phyloP scores from a whole-genome alignment of 495 filamentous ascomycete species.

The Poronia punctata region DNA sequence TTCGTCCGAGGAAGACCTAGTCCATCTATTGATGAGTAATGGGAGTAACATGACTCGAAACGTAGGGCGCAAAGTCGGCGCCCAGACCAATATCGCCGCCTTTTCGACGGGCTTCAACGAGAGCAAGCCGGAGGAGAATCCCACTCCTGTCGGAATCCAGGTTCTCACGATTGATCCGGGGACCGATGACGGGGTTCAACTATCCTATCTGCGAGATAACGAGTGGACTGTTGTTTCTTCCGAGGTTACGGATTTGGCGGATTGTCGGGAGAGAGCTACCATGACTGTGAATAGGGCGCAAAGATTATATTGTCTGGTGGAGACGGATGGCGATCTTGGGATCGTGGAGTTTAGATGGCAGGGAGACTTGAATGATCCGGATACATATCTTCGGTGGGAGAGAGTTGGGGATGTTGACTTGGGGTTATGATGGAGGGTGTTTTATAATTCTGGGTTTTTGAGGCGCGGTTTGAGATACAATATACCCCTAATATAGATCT shows the following conservation, averaged over 20 bases:
- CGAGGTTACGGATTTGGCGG: conserved; percentile 8
- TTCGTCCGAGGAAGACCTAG: conserved; percentile 14
- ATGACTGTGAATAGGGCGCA: conserved; percentile 16
- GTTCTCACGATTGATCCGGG: conserved; percentile 22
- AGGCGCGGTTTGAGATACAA: no score
- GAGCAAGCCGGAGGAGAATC: conserved; percentile 10
- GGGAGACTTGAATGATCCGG: conserved; percentile 15
- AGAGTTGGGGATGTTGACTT: conserved; percentile 15
- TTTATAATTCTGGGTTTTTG: no score
- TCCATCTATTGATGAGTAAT: conserved; percentile 22
- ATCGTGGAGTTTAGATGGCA: conserved; percentile 23
- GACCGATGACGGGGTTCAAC: conserved; percentile 15
- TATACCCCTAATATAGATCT: not conserved
- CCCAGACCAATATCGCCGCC: conserved; percentile 17
- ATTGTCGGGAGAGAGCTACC: conserved; percentile 12
- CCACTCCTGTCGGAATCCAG: conserved; percentile 22
- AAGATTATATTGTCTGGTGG: conserved; percentile 20
- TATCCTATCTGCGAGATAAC: conserved; percentile 17
- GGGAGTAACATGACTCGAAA: conserved; percentile 10
- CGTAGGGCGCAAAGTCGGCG: conserved; percentile 18
- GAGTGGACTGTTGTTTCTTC: conserved; percentile 8
- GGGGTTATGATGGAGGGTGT: conserved; percentile 27
- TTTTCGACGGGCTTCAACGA: conserved; percentile 27
- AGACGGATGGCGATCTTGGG: conserved; percentile 3
- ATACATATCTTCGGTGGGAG: conserved; percentile 16